A percentile compares a stretch with the other conserved stretches of the same genome.
Evolutionary conservation across 148 eudicot genomes (phyloP).

Genomic region (Tetragonia tetragonoides): DNA sequence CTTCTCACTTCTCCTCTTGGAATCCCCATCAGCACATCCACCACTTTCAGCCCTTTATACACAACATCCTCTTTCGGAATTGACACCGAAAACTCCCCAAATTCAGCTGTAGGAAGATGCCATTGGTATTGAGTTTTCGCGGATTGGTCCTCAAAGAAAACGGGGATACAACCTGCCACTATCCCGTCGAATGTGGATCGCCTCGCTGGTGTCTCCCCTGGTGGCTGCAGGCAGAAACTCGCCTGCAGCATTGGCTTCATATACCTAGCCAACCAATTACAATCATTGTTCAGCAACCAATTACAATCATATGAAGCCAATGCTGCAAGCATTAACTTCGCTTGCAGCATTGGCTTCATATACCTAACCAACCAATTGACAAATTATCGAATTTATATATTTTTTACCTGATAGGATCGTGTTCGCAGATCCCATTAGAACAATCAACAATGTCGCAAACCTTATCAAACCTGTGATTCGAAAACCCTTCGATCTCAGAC

Average conservation of each 20-base stretch:
- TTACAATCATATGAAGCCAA: too few relatives aligned
- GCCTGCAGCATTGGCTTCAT: slow-evolving; percentile 85
- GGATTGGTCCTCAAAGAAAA: slow-evolving; percentile 80
- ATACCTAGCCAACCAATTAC: slow-evolving; percentile 24
- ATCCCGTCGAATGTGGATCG: slow-evolving; percentile 79
- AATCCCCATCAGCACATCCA: slow-evolving; percentile 69
- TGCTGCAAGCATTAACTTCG: slow-evolving; percentile 77
- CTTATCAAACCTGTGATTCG: slow-evolving; percentile 33
- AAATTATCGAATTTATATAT: too few relatives aligned
- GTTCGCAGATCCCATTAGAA: slow-evolving; percentile 76
- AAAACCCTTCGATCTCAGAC: background rate
- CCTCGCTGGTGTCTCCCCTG: slow-evolving; percentile 85
- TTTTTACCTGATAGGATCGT: slow-evolving; percentile 70
- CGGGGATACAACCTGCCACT: slow-evolving; percentile 88
- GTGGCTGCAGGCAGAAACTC: slow-evolving; percentile 85
- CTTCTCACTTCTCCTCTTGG: slow-evolving; percentile 66
- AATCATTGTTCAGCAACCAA: too few relatives aligned
- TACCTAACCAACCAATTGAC: slow-evolving; percentile 23
- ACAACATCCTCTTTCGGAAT: slow-evolving; percentile 89
- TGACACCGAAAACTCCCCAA: slow-evolving; percentile 61
- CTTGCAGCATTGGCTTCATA: slow-evolving; percentile 78
- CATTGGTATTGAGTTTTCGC: slow-evolving; percentile 68
- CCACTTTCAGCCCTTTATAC: slow-evolving; percentile 64
- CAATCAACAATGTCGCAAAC: slow-evolving; percentile 86
- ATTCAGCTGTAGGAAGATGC: slow-evolving; percentile 66